A percentile compares a stretch with the other conserved stretches of the same genome.
Conservation (phyloP, 176 grass and related monocot species). For the Paspalum notatum region DNA sequence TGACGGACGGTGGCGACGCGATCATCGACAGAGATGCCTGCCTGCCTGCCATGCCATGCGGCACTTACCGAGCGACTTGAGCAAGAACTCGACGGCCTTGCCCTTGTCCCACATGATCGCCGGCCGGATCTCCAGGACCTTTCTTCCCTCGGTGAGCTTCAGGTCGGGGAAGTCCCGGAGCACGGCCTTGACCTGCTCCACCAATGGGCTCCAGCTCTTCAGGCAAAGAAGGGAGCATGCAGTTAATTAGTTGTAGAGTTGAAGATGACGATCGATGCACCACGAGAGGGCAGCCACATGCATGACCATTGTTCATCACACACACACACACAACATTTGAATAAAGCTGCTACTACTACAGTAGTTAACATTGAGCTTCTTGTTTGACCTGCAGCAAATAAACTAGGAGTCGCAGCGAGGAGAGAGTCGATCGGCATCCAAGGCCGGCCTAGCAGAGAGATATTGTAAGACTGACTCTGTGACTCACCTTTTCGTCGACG, state of each 20-base stretch:
- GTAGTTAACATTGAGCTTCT: conserved; percentile 4
- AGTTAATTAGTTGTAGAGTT: not conserved
- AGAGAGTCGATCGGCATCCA: not conserved
- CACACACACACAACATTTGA: not conserved
- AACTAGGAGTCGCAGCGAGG: not conserved
- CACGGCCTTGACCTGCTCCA: conserved; percentile 73
- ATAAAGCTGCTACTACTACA: not conserved
- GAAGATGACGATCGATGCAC: not conserved
- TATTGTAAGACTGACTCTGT: conserved; percentile 43
- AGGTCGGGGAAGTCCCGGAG: conserved; percentile 85
- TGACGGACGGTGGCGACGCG: not conserved
- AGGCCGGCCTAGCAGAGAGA: not conserved
- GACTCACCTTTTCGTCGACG: conserved; percentile 83
- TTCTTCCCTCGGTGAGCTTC: conserved; percentile 79
- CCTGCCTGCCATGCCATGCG: too few relatives aligned
- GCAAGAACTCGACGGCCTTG: conserved; percentile 89
- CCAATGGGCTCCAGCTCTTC: conserved; percentile 81
- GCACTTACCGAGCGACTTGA: conserved; percentile 78
- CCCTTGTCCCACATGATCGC: conserved; percentile 98
- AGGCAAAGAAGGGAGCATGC: not conserved
- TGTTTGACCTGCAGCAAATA: conserved; percentile 40
- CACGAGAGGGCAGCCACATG: not conserved
- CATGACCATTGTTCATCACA: not conserved
- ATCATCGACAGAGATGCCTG: too few relatives aligned
- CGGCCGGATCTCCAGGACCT: conserved; percentile 83